Base-by-base conservation (phyloP, 345 rosid species). In the Lepidium africanum region DNA sequence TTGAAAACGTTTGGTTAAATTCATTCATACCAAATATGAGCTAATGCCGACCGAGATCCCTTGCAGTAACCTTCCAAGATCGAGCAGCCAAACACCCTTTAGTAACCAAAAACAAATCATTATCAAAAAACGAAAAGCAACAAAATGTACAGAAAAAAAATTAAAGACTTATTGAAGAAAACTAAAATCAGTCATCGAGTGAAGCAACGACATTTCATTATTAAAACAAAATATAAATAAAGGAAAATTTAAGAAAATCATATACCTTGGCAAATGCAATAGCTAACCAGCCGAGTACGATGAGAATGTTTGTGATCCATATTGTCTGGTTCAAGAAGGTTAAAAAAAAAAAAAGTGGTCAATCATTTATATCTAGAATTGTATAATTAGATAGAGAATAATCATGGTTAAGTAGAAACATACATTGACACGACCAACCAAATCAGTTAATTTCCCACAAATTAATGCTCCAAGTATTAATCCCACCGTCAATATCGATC, bases 21-120 rank as follows among this genome's bases (percentile, higher is more conserved):
- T 9, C 38, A 19, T 70, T 21, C 82, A 75, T 90, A 88, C 96
- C 91, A 85, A 91, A 64, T 85, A 92, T 33, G 93, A 72, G 66
- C 85, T 81, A 2, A 90, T 65, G 43, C 96, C 98, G 63, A 89
- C 73, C 11, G 91, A 88, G 53, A 75, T 75, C 68, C 98, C 96
- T 17, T 85, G 80, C 59, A 80, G 65, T n/a, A 90, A 53, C 70
- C 96, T 79, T 70, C 96, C 98, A 10, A 85, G 11, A 58, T 92
- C 82, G 9, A 89, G 88, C 81, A 71, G 75, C 87, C 81, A 82
- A 45, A 81, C 72, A 66, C 48, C 84, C 92, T 92, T 83, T 25
- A 27, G 65, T 56, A 37, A 36, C 30, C 1, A 16, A 37, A n/a
- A n/a, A n/a, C n/a, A n/a, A n/a, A n/a, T n/a, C n/a, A n/a, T n/a